phyloP scores from a whole-genome alignment of 495 filamentous ascomycete genomes.

The Evernia prunastri region DNA sequence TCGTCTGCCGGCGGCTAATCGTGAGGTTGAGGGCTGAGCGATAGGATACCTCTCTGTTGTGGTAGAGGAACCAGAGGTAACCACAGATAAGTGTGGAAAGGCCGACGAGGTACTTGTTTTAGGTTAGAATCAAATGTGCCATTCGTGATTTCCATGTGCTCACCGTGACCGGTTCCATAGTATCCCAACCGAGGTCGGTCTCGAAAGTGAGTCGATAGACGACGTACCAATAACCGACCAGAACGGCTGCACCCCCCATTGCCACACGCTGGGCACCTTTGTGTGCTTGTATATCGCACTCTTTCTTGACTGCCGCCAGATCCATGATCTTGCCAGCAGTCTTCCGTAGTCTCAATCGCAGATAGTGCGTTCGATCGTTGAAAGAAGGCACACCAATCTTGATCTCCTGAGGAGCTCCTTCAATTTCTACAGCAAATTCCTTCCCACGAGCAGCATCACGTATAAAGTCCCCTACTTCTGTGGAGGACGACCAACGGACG shows the following conservation, averaged over 20 bases:
- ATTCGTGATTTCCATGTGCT: background rate
- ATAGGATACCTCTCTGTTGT: conserved; percentile 84
- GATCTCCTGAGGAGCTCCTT: conserved; percentile 63
- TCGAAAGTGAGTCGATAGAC: conserved; percentile 76
- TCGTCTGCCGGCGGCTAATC: conserved; percentile 66
- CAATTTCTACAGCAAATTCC: conserved; percentile 80
- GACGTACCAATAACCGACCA: conserved; percentile 71
- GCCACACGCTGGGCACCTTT: conserved; percentile 71
- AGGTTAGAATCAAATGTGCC: background rate
- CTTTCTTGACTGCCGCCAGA: conserved; percentile 65
- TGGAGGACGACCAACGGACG: conserved; percentile 85
- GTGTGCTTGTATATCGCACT: conserved; percentile 76
- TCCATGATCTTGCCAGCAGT: conserved; percentile 58
- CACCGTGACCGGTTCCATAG: conserved; percentile 80
- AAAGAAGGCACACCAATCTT: conserved; percentile 78
- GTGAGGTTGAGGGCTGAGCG: conserved; percentile 79
- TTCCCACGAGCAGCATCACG: conserved; percentile 77
- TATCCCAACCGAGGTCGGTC: conserved; percentile 78
- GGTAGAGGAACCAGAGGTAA: conserved; percentile 90
- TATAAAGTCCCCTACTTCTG: conserved; percentile 93
- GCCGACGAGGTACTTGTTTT: conserved; percentile 64
- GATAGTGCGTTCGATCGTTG: conserved; percentile 79
- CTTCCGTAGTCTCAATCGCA: conserved; percentile 67
- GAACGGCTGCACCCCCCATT: conserved; percentile 64
- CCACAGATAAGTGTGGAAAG: conserved; percentile 78